These are phyloP conservation scores for Funneliformis mosseae DNA, from an alignment of 192 early-diverging fungal genomes.

Conservation along the genomic window DNA sequence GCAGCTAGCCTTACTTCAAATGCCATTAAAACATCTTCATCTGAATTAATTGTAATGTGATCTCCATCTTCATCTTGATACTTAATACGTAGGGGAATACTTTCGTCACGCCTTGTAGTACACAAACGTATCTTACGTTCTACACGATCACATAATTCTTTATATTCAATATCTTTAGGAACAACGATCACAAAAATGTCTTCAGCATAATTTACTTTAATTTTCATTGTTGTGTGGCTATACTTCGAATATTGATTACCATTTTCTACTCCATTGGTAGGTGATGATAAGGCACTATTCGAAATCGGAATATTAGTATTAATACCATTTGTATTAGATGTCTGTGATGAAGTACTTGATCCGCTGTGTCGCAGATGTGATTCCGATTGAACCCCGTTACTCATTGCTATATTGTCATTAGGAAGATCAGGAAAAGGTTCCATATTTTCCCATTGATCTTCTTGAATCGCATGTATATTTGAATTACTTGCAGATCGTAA, in stretches of 20 bases:
- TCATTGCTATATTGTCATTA: conserved; percentile 36
- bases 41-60: conserved; percentile 79
- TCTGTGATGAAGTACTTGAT: conserved; percentile 22
- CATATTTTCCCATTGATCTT: conserved; percentile 40
- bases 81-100: conserved; percentile 68
- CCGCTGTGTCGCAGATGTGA: conserved; percentile 17
- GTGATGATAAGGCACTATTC: conserved; percentile 37
- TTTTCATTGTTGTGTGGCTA: conserved; percentile 62
- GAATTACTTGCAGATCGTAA: conserved; percentile 61
- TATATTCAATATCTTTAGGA: conserved; percentile 71
- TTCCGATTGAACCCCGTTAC: conserved; percentile 38
- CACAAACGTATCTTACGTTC: conserved; percentile 90
- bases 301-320: conserved; percentile 32
- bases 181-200: conserved; percentile 90
- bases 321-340: conserved; percentile 30
- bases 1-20: conserved; percentile 70
- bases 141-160: conserved; percentile 78
- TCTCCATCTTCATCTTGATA: conserved; percentile 97
- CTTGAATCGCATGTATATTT: conserved; percentile 54
- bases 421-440: conserved; percentile 38
- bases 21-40: conserved; percentile 91
- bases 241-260: conserved; percentile 38
- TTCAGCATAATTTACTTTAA: conserved; percentile 87
- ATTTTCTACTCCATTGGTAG: conserved; percentile 37
- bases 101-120: conserved; percentile 58